These are phyloP conservation scores for Ustilago shanxiensis DNA, from an alignment of 1,284 basidiomycete genomes.

Conservation along the genomic window DNA sequence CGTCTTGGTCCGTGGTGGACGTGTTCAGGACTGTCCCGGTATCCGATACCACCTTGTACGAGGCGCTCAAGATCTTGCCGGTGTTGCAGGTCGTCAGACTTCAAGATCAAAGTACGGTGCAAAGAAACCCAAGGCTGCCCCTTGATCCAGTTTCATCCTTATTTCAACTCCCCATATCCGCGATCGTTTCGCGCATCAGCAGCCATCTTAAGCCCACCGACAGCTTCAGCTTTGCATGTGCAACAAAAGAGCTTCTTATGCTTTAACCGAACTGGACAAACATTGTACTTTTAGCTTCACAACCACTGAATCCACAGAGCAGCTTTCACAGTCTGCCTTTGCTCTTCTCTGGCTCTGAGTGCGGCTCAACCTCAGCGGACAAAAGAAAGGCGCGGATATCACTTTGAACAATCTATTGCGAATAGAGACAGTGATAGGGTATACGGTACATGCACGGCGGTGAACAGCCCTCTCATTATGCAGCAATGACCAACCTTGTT, in stretches of 20 bases:
- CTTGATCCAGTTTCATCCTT: background rate
- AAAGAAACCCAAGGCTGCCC: slow-evolving; percentile 81
- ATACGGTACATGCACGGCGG: slow-evolving; percentile 2
- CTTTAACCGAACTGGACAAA: background rate
- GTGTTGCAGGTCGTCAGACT: slow-evolving; percentile 85
- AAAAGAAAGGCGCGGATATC: background rate
- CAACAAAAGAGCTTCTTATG: too few relatives aligned
- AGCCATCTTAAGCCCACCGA: too few relatives aligned
- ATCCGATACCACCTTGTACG: slow-evolving; percentile 87
- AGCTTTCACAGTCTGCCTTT: background rate
- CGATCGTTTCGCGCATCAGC: too few relatives aligned
- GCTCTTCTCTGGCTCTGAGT: background rate
- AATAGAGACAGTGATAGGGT: background rate
- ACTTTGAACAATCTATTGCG: background rate
- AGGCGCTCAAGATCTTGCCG: slow-evolving; percentile 90
- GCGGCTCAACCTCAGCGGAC: background rate
- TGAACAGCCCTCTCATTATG: background rate
- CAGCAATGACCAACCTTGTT: background rate
- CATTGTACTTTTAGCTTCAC: slow-evolving; percentile 26
- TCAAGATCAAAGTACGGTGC: slow-evolving; percentile 93
- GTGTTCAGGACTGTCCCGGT: slow-evolving; percentile 92
- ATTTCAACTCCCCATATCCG: background rate
- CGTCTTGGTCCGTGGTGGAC: slow-evolving; percentile 90
- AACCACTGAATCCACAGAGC: background rate
- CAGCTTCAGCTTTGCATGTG: too few relatives aligned